Conservation (phyloP, 1,139 yeast genomes). For the Hansenula sp. region DNA sequence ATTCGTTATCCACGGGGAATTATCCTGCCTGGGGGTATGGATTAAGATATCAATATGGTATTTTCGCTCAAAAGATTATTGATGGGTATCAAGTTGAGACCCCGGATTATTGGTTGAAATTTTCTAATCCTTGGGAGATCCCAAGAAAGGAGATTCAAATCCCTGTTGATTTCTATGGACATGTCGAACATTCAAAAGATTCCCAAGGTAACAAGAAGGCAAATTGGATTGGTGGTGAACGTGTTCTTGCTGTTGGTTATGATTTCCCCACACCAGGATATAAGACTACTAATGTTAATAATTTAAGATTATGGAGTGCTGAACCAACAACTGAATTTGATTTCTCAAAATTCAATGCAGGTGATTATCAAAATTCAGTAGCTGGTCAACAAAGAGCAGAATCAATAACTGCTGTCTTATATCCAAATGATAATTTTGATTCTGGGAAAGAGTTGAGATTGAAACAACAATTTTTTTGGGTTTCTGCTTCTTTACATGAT, state of each 20-base stretch:
- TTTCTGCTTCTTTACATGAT: constrained; percentile 88
- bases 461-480: constrained; percentile 97
- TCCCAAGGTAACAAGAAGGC: constrained; percentile 46
- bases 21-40: constrained; percentile 98
- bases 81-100: constrained; percentile 93
- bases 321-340: constrained; percentile 91
- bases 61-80: constrained; percentile 83
- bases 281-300: constrained; percentile 79
- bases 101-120: constrained; percentile 92
- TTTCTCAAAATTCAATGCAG: constrained; percentile 85
- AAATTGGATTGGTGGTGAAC: constrained; percentile 85
- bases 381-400: constrained; percentile 84
- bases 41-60: constrained; percentile 88
- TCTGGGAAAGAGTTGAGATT: constrained; percentile 89
- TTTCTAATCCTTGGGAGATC: constrained; percentile 91
- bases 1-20: constrained; percentile 80
- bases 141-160: constrained; percentile 82
- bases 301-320: constrained; percentile 87
- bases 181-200: constrained; percentile 60
- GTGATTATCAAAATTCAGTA: constrained; percentile 87
- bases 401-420: constrained; percentile 85
- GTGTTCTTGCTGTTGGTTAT: constrained; percentile 87
- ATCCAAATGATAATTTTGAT: constrained; percentile 90
- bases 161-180: constrained; percentile 91
- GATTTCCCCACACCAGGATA: constrained; percentile 95